Percentiles rank a stretch among this genome's conserved stretches.
These are phyloP conservation scores for Amphicarpaea edgeworthii DNA, from an alignment of 306 rosid species.

Conservation along the genomic window DNA sequence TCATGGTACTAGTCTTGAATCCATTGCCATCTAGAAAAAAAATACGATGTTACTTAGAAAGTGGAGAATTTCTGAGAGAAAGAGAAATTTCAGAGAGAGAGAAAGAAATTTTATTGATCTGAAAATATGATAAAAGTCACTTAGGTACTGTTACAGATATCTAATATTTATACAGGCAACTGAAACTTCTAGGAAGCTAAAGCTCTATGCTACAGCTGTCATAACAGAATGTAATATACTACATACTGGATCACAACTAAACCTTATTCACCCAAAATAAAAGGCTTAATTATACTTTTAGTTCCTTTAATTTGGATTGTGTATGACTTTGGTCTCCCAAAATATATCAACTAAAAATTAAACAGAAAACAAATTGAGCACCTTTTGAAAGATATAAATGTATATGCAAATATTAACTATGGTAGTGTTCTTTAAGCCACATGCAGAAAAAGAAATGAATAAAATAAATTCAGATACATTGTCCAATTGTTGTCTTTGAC, in stretches of 20 bases:
- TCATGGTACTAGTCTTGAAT: slow-evolving; percentile 97
- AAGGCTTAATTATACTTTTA: neutral
- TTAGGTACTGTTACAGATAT: too few species aligned
- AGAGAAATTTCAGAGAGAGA: too few species aligned
- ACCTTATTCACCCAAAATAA: neutral
- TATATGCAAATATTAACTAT: slow-evolving; percentile 8
- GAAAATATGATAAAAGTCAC: too few species aligned
- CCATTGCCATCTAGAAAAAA: slow-evolving; percentile 93
- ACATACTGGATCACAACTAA: slow-evolving; percentile 17
- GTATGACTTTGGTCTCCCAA: slow-evolving; percentile 13
- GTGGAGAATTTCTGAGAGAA: too few species aligned
- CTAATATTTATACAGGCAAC: too few species aligned
- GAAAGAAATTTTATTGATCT: too few species aligned
- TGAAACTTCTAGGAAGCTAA: too few species aligned
- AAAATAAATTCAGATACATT: slow-evolving; percentile 60
- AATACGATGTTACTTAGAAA: slow-evolving; percentile 32
- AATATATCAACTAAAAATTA: slow-evolving; percentile 6
- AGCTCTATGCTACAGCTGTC: too few species aligned
- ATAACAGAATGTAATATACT: too few species aligned
- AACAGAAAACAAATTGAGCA: slow-evolving; percentile 11
- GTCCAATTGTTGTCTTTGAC: slow-evolving; percentile 91
- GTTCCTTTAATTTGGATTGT: neutral
- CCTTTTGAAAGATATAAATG: neutral
- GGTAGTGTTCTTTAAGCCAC: slow-evolving; percentile 6
- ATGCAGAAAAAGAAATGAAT: slow-evolving; percentile 30